These are phyloP conservation scores for Sporothrix luriei DNA, from an alignment of 2,329 filamentous ascomycete genomes.

Conservation along the genomic window DNA sequence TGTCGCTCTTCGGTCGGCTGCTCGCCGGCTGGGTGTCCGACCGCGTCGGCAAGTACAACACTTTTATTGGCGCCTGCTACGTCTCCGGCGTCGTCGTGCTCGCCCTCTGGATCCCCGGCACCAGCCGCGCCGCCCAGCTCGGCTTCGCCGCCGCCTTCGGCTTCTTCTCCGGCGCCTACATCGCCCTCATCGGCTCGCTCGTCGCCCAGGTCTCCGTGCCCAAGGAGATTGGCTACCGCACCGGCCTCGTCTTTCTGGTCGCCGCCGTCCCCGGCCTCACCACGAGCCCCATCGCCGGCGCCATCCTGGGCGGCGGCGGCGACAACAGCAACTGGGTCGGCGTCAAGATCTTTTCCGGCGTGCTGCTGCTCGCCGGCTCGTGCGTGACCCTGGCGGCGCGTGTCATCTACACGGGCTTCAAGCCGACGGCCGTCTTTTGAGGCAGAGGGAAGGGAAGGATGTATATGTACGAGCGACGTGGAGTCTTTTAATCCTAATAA, in stretches of 20 bases:
- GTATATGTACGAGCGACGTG: too few species aligned
- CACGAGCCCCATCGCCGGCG: conserved; percentile 55
- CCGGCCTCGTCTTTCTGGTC: conserved; percentile 55
- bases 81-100: conserved; percentile 46
- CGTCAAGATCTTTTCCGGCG: conserved; percentile 46
- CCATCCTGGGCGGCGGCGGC: conserved; percentile 36
- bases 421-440: conserved; percentile 39
- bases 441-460: background rate
- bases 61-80: conserved; percentile 51
- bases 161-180: conserved; percentile 45
- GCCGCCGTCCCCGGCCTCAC: conserved; percentile 56
- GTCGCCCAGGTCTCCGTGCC: conserved; percentile 58
- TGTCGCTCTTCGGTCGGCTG: conserved; percentile 45
- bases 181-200: conserved; percentile 46
- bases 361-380: conserved; percentile 42
- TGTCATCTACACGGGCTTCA: conserved; percentile 39
- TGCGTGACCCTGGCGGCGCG: conserved; percentile 38
- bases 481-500: background rate
- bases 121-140: conserved; percentile 41
- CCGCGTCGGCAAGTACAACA: conserved; percentile 46
- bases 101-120: conserved; percentile 49
- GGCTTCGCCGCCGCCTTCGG: conserved; percentile 49
- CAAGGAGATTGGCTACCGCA: conserved; percentile 57
- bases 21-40: conserved; percentile 41
- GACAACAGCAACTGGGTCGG: conserved; percentile 41